Conservation (phyloP, 2,329 filamentous ascomycete species). For the Gremmenia infestans region DNA sequence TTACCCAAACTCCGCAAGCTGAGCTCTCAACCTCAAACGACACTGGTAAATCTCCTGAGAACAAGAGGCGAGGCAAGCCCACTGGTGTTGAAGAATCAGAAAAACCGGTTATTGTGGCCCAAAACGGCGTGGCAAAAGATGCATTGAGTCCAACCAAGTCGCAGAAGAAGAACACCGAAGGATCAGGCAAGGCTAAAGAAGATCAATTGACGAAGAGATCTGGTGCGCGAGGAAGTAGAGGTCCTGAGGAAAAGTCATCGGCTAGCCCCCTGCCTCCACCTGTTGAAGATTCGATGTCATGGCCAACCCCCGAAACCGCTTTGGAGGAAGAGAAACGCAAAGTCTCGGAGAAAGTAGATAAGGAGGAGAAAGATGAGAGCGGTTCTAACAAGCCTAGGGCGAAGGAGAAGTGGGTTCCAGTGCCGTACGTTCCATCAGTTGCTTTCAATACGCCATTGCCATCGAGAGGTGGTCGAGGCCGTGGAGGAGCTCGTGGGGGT, state of each 20-base stretch:
- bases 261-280: slow-evolving; percentile 50
- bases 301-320: slow-evolving; percentile 85
- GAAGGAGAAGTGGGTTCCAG: slow-evolving; percentile 81
- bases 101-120: slow-evolving; percentile 26
- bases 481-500: slow-evolving; percentile 37
- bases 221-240: slow-evolving; percentile 27
- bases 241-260: slow-evolving; percentile 27
- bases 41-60: slow-evolving; percentile 29
- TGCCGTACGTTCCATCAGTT: slow-evolving; percentile 78
- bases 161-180: slow-evolving; percentile 38
- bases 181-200: slow-evolving; percentile 25
- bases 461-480: slow-evolving; percentile 50
- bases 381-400: slow-evolving; percentile 49
- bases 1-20: slow-evolving; percentile 2
- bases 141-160: slow-evolving; percentile 32
- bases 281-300: slow-evolving; percentile 71
- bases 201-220: slow-evolving; percentile 27
- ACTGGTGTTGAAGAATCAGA: slow-evolving; percentile 35
- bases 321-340: slow-evolving; percentile 75
- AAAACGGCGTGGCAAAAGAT: slow-evolving; percentile 31
- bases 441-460: slow-evolving; percentile 81
- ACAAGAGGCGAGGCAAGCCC: slow-evolving; percentile 38
- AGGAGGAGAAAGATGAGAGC: slow-evolving; percentile 58
- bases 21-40: slow-evolving; percentile 23
- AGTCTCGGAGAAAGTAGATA: slow-evolving; percentile 58